These are phyloP conservation scores for Davidsoniella virescens DNA, from an alignment of 2,329 filamentous ascomycete species.

Conservation along the genomic window DNA sequence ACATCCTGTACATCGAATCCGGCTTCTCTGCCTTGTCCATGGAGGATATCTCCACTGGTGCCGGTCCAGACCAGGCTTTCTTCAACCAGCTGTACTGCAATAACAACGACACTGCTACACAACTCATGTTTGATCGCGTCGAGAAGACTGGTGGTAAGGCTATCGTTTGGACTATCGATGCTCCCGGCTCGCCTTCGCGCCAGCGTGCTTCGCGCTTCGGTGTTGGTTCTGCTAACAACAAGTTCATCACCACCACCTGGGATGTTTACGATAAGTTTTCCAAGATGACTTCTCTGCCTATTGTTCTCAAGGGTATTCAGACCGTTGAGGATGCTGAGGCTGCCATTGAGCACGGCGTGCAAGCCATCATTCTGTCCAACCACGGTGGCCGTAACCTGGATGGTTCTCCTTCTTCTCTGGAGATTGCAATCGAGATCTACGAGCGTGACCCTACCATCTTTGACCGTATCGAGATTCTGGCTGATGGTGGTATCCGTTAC, in stretches of 20 bases:
- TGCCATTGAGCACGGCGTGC: conserved; percentile 22
- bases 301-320: conserved; percentile 27
- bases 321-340: conserved; percentile 25
- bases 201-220: conserved; percentile 25
- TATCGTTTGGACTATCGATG: conserved; percentile 24
- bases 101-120: conserved; percentile 20
- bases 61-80: conserved; percentile 15
- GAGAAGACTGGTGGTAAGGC: conserved; percentile 22
- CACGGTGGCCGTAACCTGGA: conserved; percentile 29
- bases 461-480: conserved; percentile 17
- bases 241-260: conserved; percentile 13
- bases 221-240: conserved; percentile 21
- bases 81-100: conserved; percentile 20
- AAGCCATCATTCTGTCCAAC: conserved; percentile 27
- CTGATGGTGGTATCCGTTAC: conserved; percentile 28
- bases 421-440: conserved; percentile 21
- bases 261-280: conserved; percentile 11
- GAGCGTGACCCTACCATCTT: conserved; percentile 18
- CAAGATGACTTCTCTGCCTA: conserved; percentile 17
- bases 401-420: conserved; percentile 20
- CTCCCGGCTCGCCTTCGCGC: conserved; percentile 13
- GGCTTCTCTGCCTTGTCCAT: conserved; percentile 21
- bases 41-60: conserved; percentile 20
- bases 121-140: conserved; percentile 20
- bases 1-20: conserved; percentile 29